phyloP scores from a whole-genome alignment of 768 basidiomycete genomes.

The Hemileccinum rubropunctum region DNA sequence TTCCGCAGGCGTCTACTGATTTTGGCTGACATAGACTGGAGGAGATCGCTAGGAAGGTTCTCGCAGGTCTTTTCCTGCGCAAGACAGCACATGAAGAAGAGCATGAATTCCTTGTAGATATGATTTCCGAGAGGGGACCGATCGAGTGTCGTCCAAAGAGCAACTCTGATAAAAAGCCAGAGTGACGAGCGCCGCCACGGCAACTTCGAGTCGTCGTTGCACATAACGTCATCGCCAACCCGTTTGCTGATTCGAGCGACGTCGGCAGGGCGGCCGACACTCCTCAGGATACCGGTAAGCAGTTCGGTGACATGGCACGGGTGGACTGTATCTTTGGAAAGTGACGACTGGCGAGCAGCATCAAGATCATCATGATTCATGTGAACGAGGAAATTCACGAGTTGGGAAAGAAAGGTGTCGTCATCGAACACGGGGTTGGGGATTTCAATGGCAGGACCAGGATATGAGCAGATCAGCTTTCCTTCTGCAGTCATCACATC shows the following conservation, averaged over 20 bases:
- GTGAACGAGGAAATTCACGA: slow-evolving; percentile 35
- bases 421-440: slow-evolving; percentile 28
- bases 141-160: slow-evolving; percentile 36
- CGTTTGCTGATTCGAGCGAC: slow-evolving; percentile 37
- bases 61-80: neutral
- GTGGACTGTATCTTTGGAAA: neutral
- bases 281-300: slow-evolving; percentile 42
- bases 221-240: slow-evolving; percentile 37
- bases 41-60: neutral
- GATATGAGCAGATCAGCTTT: slow-evolving; percentile 43
- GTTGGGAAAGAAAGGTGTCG: slow-evolving; percentile 29
- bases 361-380: neutral
- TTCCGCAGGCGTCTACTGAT: neutral
- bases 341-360: neutral
- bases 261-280: slow-evolving; percentile 20
- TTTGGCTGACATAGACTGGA: neutral
- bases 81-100: slow-evolving; percentile 23
- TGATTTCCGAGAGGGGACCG: slow-evolving; percentile 7
- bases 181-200: slow-evolving; percentile 49
- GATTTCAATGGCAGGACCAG: slow-evolving; percentile 39
- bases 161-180: slow-evolving; percentile 47
- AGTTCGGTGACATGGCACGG: slow-evolving; percentile 30
- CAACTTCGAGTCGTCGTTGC: slow-evolving; percentile 9
- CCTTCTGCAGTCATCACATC: slow-evolving; percentile 36
- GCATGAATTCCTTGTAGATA: slow-evolving; percentile 32